Evolutionary conservation across 2,329 filamentous ascomycete genomes (phyloP).

Genomic region (Ascochyta pisi): DNA sequence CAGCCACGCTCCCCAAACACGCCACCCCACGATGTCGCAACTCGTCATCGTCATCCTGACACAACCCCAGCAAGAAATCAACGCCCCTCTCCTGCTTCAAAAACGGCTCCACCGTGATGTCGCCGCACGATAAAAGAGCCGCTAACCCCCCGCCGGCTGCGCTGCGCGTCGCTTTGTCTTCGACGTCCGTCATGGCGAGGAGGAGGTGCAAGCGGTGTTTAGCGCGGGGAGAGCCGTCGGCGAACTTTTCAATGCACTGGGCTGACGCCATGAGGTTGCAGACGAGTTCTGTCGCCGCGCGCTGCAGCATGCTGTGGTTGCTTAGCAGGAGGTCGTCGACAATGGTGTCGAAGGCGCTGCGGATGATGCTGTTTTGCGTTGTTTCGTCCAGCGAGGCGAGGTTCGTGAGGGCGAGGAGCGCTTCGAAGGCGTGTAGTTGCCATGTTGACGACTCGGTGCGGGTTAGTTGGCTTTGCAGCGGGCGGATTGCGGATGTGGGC

Average conservation of each 20-base stretch:
- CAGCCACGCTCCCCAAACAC: slow-evolving; percentile 75
- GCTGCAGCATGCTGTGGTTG: slow-evolving; percentile 75
- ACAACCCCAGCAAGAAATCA: slow-evolving; percentile 79
- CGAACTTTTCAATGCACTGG: slow-evolving; percentile 72
- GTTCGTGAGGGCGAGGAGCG: slow-evolving; percentile 91
- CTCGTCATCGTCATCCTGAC: slow-evolving; percentile 72
- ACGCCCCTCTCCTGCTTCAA: slow-evolving; percentile 72
- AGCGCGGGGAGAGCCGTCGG: slow-evolving; percentile 69
- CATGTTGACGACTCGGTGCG: slow-evolving; percentile 66
- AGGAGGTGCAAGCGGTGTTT: slow-evolving; percentile 80
- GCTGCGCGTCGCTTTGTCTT: slow-evolving; percentile 78
- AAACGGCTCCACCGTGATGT: slow-evolving; percentile 74
- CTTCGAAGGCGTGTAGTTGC: slow-evolving; percentile 87
- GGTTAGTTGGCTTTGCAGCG: slow-evolving; percentile 76
- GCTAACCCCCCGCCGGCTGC: slow-evolving; percentile 90
- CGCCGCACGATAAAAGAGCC: slow-evolving; percentile 75
- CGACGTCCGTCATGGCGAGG: slow-evolving; percentile 84
- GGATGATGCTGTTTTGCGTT: slow-evolving; percentile 72
- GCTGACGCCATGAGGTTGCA: slow-evolving; percentile 84
- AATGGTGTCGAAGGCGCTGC: slow-evolving; percentile 74
- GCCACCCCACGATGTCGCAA: slow-evolving; percentile 76
- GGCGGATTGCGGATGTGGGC: slow-evolving; percentile 79
- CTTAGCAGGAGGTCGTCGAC: slow-evolving; percentile 81
- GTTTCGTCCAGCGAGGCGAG: slow-evolving; percentile 76
- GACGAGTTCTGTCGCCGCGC: slow-evolving; percentile 85